phyloP scores from a whole-genome alignment of 306 rosid species.

The Cicer cuneatum region DNA sequence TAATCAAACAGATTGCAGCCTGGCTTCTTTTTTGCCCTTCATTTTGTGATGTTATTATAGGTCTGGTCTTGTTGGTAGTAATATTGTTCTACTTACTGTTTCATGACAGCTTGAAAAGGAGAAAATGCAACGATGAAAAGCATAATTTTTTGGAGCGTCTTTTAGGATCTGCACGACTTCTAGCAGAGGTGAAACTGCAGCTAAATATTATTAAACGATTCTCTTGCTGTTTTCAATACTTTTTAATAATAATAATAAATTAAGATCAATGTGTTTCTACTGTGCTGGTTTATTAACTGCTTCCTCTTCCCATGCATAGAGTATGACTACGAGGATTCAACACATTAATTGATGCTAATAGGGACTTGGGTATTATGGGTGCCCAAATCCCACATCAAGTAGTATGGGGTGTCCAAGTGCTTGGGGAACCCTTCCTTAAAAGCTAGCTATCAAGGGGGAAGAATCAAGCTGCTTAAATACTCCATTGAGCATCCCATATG shows the following conservation, averaged over 20 bases:
- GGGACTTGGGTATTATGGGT: neutral
- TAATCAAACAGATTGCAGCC: neutral
- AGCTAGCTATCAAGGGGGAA: neutral
- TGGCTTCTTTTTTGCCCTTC: neutral
- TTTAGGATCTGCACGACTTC: conserved; percentile 75
- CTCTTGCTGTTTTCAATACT: neutral
- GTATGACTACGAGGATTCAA: conserved; percentile 16
- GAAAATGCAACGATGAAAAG: conserved; percentile 66
- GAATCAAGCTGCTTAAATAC: neutral
- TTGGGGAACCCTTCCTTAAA: neutral
- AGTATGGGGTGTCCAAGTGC: neutral
- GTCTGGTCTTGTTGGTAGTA: conserved; percentile 5
- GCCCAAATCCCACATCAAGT: neutral
- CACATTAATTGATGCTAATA: neutral
- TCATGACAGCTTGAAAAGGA: conserved; percentile 73
- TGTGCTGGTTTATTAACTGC: conserved; percentile 14
- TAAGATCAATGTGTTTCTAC: conserved; percentile 22
- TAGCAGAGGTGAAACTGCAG: conserved; percentile 67
- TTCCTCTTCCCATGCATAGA: conserved; percentile 26
- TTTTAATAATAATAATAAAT: neutral
- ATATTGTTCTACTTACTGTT: conserved; percentile 37
- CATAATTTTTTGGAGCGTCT: conserved; percentile 80
- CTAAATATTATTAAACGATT: conserved; percentile 18
- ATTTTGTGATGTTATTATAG: conserved; percentile 1
- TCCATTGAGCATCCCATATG: neutral